Evolutionary conservation across 805 yeast genomes (phyloP), one percentile per base, ranked within the genome.

Genomic region (Lachancea cidri): DNA sequence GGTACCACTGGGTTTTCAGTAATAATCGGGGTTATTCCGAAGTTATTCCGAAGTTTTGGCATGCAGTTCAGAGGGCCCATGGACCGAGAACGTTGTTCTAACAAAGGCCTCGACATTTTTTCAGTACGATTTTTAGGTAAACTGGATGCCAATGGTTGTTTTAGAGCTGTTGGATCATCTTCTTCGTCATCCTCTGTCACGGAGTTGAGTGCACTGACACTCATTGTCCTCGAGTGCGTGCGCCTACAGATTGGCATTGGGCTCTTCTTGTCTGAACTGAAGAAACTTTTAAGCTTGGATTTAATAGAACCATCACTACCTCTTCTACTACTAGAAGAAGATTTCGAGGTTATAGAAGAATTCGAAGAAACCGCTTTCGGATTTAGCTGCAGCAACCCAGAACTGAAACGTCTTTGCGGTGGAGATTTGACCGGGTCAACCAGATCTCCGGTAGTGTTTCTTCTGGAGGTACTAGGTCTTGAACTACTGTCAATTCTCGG

Each of bases 151-250:
- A 33, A 20, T 24, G 22, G 9, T 8, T 27, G 17, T 5, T 19
- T 16, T 4, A 19, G 52, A 24, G 44, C 47, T 4, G 50, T 58
- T 4, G 47, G 58, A 14, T 51, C 58, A 13, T 56, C 63, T 13
- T 54, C 56, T 20, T 58, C 54, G 9, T 50, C 56, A 35, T 48
- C 57, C 37, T 59, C 64, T 29, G 45, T 47, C 6, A 58, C 58
- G 8, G 52, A 42, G 35, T 51, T 51, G 39, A 54, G 31, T 2
- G 47, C 48, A 11, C 43, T 40, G 4, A 25, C 18, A 32, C 43
- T 43, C 29, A 43, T 43, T 31, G 44, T 45, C 2, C 54, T 49
- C 9, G 33, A 9, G 18, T 39, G 29, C 14, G 35, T 7, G 17
- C 18, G 22, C 29, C 31, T 39, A 30, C 20, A 35, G 22, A 31